Conservation (phyloP, 805 yeast genomes). For the Ogataea paraovalis region DNA sequence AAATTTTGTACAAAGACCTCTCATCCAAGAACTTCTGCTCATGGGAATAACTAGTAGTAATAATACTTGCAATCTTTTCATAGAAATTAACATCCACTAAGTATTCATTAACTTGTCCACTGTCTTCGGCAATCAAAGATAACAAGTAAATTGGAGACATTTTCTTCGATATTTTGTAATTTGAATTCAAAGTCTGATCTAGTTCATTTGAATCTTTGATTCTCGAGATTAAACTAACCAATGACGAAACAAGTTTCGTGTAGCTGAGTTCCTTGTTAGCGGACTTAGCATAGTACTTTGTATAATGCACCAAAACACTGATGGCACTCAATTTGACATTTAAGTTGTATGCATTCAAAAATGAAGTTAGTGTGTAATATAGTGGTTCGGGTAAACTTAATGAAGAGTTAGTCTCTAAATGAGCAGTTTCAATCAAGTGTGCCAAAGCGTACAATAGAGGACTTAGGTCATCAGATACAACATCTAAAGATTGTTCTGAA, state of each 20-base stretch:
- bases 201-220: slow-evolving; percentile 15
- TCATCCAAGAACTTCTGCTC: slow-evolving; percentile 25
- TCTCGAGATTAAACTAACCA: slow-evolving; percentile 20
- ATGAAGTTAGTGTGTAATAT: slow-evolving; percentile 24
- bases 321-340: slow-evolving; percentile 24
- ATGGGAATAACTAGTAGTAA: slow-evolving; percentile 24
- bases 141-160: slow-evolving; percentile 34
- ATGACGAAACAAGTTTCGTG: slow-evolving; percentile 22
- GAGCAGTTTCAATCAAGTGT: slow-evolving; percentile 14
- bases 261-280: slow-evolving; percentile 16
- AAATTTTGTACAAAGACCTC: slow-evolving; percentile 28
- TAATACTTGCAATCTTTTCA: slow-evolving; percentile 30
- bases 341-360: slow-evolving; percentile 22
- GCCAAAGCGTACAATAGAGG: slow-evolving; percentile 26
- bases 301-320: slow-evolving; percentile 27
- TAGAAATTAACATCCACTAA: slow-evolving; percentile 32
- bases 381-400: slow-evolving; percentile 23
- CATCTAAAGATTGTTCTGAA: slow-evolving; percentile 13
- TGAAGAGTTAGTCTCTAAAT: not conserved
- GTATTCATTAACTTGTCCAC: slow-evolving; percentile 30
- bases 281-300: slow-evolving; percentile 14
- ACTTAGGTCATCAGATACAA: slow-evolving; percentile 17
- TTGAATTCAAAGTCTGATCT: slow-evolving; percentile 18
- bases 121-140: slow-evolving; percentile 33
- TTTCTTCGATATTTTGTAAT: slow-evolving; percentile 21